A percentile compares a stretch with the other conserved stretches of the same genome.
phyloP scores from a whole-genome alignment of 495 filamentous ascomycete genomes.

The Neurospora sp. region DNA sequence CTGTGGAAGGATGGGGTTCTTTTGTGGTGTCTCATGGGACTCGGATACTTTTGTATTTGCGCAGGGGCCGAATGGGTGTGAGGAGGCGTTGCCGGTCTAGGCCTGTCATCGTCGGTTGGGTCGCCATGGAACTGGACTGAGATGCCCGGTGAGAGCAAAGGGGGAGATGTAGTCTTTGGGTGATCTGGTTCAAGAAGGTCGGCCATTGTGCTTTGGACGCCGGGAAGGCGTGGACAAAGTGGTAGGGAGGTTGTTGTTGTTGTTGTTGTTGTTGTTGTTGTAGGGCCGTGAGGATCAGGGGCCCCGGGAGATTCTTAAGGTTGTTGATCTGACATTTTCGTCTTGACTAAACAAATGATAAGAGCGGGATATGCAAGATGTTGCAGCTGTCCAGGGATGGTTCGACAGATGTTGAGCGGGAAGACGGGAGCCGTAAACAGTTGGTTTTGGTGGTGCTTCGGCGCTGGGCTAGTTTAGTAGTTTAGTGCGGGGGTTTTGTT shows the following conservation, averaged over 20 bases:
- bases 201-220: conserved; percentile 5
- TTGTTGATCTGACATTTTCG: neutral
- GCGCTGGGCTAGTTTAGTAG: neutral
- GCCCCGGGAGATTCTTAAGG: neutral
- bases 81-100: conserved; percentile 4
- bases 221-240: conserved; percentile 5
- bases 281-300: neutral
- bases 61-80: conserved; percentile 25
- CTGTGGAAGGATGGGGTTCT: conserved; percentile 60
- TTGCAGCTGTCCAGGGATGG: neutral
- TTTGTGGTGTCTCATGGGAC: conserved; percentile 64
- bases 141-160: conserved; percentile 28
- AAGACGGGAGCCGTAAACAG: neutral
- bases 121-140: conserved; percentile 28
- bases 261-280: neutral
- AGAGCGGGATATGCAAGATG: neutral
- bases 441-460: neutral
- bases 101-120: neutral
- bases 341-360: neutral
- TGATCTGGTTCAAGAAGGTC: neutral
- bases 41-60: conserved; percentile 37
- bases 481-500: neutral
- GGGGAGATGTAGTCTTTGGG: conserved; percentile 8
- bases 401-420: neutral
- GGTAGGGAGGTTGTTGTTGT: conserved; percentile 6